Conservation (phyloP, 2,329 filamentous ascomycete species). For the Cucurbitaria berberidis region DNA sequence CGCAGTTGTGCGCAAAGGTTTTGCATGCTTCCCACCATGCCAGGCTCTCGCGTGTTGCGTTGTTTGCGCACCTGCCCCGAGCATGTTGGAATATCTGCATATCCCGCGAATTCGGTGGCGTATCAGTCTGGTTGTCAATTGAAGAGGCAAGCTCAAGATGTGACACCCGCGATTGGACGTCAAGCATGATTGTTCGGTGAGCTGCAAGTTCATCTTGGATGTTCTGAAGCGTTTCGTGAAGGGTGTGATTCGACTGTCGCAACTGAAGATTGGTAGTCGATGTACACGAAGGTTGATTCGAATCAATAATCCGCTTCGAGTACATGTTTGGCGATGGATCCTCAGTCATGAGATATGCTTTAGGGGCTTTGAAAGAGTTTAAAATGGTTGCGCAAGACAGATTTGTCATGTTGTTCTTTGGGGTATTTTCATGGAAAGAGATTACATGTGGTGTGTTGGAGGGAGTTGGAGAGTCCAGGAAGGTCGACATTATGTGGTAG, state of each 20-base stretch:
- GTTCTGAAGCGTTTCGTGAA: slow-evolving; percentile 38
- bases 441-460: slow-evolving; percentile 12
- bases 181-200: slow-evolving; percentile 34
- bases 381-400: slow-evolving; percentile 34
- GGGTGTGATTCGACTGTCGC: slow-evolving; percentile 30
- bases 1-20: slow-evolving; percentile 34
- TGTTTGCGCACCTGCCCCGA: slow-evolving; percentile 15
- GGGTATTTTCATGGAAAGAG: slow-evolving; percentile 10
- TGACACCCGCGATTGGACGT: slow-evolving; percentile 37
- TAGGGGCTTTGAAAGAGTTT: slow-evolving; percentile 19
- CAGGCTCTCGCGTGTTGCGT: slow-evolving; percentile 19
- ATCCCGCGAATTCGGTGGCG: neutral
- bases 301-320: slow-evolving; percentile 6
- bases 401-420: slow-evolving; percentile 20
- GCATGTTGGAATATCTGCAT: neutral
- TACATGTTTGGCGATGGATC: slow-evolving; percentile 9
- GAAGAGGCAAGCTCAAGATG: slow-evolving; percentile 28
- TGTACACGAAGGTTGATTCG: slow-evolving; percentile 27
- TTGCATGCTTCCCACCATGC: slow-evolving; percentile 39
- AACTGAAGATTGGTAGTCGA: slow-evolving; percentile 37
- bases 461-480: slow-evolving; percentile 14
- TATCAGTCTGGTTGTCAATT: slow-evolving; percentile 1
- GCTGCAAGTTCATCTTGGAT: slow-evolving; percentile 35
- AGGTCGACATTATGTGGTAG: slow-evolving; percentile 19
- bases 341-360: slow-evolving; percentile 21